Percentiles rank a stretch among this genome's conserved stretches.
Evolutionary conservation across 2,329 filamentous ascomycete genomes (phyloP).

Genomic region (Eurotiales sp.): DNA sequence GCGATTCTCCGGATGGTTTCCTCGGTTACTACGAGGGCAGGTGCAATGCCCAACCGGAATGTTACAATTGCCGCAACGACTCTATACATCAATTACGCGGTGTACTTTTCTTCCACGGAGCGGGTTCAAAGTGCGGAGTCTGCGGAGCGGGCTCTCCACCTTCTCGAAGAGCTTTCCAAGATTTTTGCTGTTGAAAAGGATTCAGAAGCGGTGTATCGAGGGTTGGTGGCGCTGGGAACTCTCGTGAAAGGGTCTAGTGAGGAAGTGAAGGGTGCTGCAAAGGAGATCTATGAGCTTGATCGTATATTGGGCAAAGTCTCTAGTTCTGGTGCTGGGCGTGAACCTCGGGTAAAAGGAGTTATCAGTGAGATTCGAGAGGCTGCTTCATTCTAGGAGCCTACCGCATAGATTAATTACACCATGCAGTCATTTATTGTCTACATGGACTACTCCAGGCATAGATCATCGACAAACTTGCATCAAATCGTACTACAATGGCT

Average conservation of each 20-base stretch:
- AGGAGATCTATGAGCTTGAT: conserved; percentile 54
- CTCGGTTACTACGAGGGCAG: conserved; percentile 54
- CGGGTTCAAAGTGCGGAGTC: conserved; percentile 38
- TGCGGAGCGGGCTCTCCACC: conserved; percentile 46
- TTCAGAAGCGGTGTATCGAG: conserved; percentile 77
- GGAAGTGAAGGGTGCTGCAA: conserved; percentile 56
- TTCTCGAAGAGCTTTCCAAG: conserved; percentile 60
- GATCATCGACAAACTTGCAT: conserved; percentile 4
- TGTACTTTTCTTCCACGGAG: conserved; percentile 58
- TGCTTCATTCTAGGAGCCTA: too few species aligned
- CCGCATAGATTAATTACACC: too few species aligned
- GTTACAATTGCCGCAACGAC: conserved; percentile 79
- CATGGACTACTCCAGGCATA: conserved; percentile 2
- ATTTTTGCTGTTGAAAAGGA: conserved; percentile 67
- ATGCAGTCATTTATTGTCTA: too few species aligned
- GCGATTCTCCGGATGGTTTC: conserved; percentile 62
- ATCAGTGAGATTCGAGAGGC: conserved; percentile 55
- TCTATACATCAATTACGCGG: conserved; percentile 77
- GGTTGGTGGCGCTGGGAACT: conserved; percentile 79
- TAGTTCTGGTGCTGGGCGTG: conserved; percentile 49
- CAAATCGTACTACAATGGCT: neutral
- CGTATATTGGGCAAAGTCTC: conserved; percentile 47
- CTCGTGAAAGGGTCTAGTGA: conserved; percentile 58
- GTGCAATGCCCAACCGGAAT: conserved; percentile 64
- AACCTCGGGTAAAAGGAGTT: conserved; percentile 59